Conservation (phyloP, 1,139 yeast species). For the Taiozyma sp. region DNA sequence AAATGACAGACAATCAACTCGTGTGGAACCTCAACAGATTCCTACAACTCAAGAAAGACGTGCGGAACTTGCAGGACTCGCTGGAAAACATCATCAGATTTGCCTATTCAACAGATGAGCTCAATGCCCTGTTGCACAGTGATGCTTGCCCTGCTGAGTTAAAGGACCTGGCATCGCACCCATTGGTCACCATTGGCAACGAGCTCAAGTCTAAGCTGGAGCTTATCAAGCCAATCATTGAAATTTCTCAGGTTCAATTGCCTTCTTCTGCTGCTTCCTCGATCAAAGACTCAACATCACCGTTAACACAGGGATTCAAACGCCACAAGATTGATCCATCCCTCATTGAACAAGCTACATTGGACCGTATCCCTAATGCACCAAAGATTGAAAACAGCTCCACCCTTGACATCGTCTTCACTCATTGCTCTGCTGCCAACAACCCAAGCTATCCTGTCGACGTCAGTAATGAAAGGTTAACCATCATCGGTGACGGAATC, state of each 20-base stretch:
- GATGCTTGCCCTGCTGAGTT: not conserved
- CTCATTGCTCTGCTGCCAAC: slow-evolving; percentile 67
- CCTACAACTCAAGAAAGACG: slow-evolving; percentile 4
- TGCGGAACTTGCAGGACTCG: slow-evolving; percentile 3
- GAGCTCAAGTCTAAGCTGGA: not conserved
- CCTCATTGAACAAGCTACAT: not conserved
- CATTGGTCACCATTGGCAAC: not conserved
- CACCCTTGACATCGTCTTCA: slow-evolving; percentile 42
- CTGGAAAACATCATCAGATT: slow-evolving; percentile 2
- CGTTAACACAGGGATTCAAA: not conserved
- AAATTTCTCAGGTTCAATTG: not conserved
- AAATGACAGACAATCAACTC: not conserved
- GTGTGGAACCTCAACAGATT: not conserved
- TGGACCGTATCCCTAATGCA: not conserved
- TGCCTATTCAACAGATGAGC: not conserved
- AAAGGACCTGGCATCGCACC: slow-evolving; percentile 1
- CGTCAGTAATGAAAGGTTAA: slow-evolving; percentile 77
- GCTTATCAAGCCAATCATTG: not conserved
- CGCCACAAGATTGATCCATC: not conserved
- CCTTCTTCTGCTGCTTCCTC: no score
- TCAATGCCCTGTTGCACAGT: not conserved
- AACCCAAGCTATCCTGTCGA: slow-evolving; percentile 41
- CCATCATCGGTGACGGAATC: slow-evolving; percentile 84
- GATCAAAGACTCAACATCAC: not conserved
- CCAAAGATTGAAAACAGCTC: slow-evolving; percentile 1